phyloP scores from a whole-genome alignment of 2,329 filamentous ascomycete species.

The Plectosphaerella sp. region DNA sequence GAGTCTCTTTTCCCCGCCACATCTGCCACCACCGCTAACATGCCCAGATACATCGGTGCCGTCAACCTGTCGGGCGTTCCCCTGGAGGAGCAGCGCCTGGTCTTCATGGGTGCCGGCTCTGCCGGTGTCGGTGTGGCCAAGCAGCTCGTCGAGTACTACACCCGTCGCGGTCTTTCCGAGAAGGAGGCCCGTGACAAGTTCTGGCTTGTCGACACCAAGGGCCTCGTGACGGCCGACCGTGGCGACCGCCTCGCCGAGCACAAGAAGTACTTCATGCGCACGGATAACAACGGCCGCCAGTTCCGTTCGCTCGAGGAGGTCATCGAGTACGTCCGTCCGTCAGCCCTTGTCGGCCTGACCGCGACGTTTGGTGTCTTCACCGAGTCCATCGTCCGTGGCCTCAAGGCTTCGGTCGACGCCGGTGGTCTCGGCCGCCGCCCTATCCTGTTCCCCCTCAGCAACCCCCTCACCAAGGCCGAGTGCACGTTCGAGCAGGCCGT shows the following conservation, averaged over 20 bases:
- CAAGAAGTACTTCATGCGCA: slow-evolving; percentile 67
- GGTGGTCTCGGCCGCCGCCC: slow-evolving; percentile 69
- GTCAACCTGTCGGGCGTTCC: slow-evolving; percentile 84
- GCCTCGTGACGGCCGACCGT: slow-evolving; percentile 87
- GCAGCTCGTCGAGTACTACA: slow-evolving; percentile 96
- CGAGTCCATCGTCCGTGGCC: slow-evolving; percentile 72
- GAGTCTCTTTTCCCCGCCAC: slow-evolving; percentile 19
- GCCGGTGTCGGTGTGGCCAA: slow-evolving; percentile 96
- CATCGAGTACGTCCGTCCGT: slow-evolving; percentile 91
- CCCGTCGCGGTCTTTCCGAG: slow-evolving; percentile 84
- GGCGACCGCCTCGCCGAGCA: slow-evolving; percentile 93
- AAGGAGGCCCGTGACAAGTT: slow-evolving; percentile 86
- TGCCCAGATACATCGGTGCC: slow-evolving; percentile 55
- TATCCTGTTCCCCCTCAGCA: slow-evolving; percentile 94
- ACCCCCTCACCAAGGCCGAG: slow-evolving; percentile 94
- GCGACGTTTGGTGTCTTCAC: slow-evolving; percentile 95
- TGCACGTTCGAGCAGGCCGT: slow-evolving; percentile 96
- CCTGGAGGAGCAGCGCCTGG: slow-evolving; percentile 83
- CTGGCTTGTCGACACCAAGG: slow-evolving; percentile 96
- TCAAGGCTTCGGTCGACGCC: slow-evolving; percentile 59
- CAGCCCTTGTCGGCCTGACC: slow-evolving; percentile 88
- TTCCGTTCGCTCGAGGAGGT: slow-evolving; percentile 83
- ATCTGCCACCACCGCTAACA: no score
- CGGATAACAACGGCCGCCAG: slow-evolving; percentile 61
- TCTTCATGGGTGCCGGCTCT: slow-evolving; percentile 93